Percentiles rank a stretch among this genome's conserved stretches.
Evolutionary conservation across 1,284 basidiomycete species (phyloP).

Genomic region (Heterobasidion annosum): DNA sequence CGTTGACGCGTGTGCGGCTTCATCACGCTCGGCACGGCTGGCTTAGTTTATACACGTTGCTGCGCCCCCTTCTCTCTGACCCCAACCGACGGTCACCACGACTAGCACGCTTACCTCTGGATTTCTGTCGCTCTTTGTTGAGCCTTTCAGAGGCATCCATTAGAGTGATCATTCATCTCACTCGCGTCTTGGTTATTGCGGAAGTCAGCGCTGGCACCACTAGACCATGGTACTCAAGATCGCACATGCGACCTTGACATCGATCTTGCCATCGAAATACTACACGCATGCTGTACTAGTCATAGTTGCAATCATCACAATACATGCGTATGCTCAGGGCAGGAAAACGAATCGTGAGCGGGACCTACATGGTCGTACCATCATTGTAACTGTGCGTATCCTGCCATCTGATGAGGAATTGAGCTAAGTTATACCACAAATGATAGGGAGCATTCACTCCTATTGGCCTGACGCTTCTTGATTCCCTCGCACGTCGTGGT

Average conservation of each 20-base stretch:
- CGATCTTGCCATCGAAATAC: constrained; percentile 26
- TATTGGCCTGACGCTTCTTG: constrained; percentile 55
- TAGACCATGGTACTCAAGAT: constrained; percentile 25
- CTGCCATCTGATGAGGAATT: background rate
- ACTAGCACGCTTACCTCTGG: no score
- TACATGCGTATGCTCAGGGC: constrained; percentile 57
- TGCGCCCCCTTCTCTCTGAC: no score
- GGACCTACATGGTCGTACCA: constrained; percentile 58
- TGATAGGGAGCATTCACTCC: constrained; percentile 66
- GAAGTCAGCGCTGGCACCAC: background rate
- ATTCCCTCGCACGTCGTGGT: constrained; percentile 57
- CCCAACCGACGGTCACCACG: no score
- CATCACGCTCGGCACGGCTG: no score
- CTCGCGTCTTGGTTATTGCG: background rate
- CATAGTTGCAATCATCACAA: constrained; percentile 32
- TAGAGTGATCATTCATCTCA: no score
- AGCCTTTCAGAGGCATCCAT: no score
- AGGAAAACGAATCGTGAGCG: constrained; percentile 59
- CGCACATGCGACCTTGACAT: constrained; percentile 16
- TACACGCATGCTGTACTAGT: constrained; percentile 40
- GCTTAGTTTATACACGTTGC: no score
- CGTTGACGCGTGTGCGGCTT: no score
- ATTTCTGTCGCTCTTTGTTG: no score
- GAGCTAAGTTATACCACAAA: background rate
- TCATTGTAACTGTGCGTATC: constrained; percentile 56